Conservation (phyloP, 257 asterid genomes). For the Fraxinus excelsior region DNA sequence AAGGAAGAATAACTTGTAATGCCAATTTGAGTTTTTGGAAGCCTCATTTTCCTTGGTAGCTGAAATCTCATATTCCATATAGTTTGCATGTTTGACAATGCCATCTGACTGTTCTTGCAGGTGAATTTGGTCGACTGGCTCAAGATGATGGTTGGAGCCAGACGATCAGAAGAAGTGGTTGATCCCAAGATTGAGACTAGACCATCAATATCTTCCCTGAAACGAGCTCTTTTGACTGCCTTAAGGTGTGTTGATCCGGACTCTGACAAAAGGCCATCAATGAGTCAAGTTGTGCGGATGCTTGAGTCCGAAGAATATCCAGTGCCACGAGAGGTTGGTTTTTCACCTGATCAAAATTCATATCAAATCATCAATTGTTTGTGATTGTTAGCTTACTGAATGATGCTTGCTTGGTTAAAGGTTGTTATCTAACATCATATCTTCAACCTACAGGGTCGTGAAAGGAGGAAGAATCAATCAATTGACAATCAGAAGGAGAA, state of each 20-base stretch:
- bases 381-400: background rate
- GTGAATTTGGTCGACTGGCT: conserved; percentile 88
- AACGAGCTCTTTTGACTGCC: conserved; percentile 72
- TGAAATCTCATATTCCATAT: background rate
- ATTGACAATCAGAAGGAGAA: conserved; percentile 27
- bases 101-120: conserved; percentile 32
- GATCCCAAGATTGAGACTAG: conserved; percentile 62
- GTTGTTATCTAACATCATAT: background rate
- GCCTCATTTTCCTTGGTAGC: background rate
- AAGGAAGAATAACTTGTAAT: background rate
- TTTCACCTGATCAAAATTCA: background rate
- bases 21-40: background rate
- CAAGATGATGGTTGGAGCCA: conserved; percentile 81
- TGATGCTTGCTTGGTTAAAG: background rate
- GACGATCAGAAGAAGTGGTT: conserved; percentile 62
- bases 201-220: conserved; percentile 70
- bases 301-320: conserved; percentile 85
- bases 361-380: background rate
- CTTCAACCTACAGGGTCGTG: conserved; percentile 44
- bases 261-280: conserved; percentile 74
- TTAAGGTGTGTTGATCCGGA: conserved; percentile 82
- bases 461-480: conserved; percentile 43
- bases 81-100: background rate
- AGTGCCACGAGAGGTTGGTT: conserved; percentile 60
- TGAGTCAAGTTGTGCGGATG: conserved; percentile 89